phyloP scores from a whole-genome alignment of 2,329 filamentous ascomycete genomes.

The Acrocalymma vagum region DNA sequence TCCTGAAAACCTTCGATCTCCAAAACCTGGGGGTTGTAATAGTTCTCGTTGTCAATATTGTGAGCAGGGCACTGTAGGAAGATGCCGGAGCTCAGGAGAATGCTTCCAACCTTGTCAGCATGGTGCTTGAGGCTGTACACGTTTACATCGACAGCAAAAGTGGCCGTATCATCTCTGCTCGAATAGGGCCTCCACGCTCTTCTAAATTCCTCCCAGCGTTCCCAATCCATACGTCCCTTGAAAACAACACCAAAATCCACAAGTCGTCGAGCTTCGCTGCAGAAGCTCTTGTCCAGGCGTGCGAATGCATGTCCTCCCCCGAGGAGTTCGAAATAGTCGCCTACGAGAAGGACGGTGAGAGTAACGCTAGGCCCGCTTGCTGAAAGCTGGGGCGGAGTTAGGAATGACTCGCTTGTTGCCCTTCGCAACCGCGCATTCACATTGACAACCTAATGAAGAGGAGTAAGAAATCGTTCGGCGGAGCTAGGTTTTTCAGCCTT shows the following conservation, averaged over 20 bases:
- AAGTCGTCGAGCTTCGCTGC: constrained; percentile 9
- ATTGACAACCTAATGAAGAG: constrained; percentile 6
- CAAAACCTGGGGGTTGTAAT: constrained; percentile 18
- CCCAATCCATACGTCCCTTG: constrained; percentile 3
- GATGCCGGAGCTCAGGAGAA: constrained; percentile 7
- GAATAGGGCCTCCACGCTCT: not conserved
- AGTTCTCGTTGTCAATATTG: constrained; percentile 7
- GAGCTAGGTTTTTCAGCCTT: not conserved
- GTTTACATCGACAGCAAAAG: constrained; percentile 11
- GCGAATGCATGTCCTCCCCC: constrained; percentile 1
- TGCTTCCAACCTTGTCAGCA: constrained; percentile 14
- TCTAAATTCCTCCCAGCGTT: constrained; percentile 6
- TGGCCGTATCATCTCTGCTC: not conserved
- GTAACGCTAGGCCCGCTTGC: not conserved
- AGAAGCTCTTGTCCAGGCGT: constrained; percentile 13
- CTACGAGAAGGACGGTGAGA: constrained; percentile 3
- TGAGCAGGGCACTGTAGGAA: constrained; percentile 12
- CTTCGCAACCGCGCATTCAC: constrained; percentile 9
- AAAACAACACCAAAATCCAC: constrained; percentile 6
- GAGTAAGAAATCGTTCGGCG: not conserved
- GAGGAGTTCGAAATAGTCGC: constrained; percentile 9
- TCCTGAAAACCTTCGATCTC: constrained; percentile 13
- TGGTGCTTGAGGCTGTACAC: constrained; percentile 11
- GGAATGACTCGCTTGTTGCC: not conserved
- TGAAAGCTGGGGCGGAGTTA: not conserved